Conservation (phyloP, 768 basidiomycete genomes). For the Boletus rubroflammeus region DNA sequence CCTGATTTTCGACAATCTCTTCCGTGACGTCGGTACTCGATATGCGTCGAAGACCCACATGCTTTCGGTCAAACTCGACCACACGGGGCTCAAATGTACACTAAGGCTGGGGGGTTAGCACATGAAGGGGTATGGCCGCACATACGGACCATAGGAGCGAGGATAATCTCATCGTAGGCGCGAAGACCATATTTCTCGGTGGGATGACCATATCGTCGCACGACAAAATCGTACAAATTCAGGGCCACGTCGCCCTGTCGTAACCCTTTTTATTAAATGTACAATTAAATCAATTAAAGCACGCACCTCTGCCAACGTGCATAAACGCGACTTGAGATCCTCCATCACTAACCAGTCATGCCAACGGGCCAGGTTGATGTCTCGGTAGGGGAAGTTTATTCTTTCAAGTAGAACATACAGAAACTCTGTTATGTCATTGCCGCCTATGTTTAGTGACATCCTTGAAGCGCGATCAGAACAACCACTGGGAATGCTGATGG, state of each 20-base stretch:
- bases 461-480: conserved; percentile 34
- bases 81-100: conserved; percentile 91
- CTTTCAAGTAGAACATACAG: conserved; percentile 73
- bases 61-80: conserved; percentile 83
- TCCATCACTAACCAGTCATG: conserved; percentile 94
- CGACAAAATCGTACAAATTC: conserved; percentile 87
- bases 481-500: background rate
- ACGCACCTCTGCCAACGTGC: conserved; percentile 83
- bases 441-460: conserved; percentile 82
- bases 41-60: conserved; percentile 44
- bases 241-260: conserved; percentile 81
- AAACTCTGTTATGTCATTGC: conserved; percentile 93
- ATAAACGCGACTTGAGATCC: conserved; percentile 80
- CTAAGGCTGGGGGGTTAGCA: conserved; percentile 38
- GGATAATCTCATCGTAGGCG: conserved; percentile 92
- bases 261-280: conserved; percentile 4
- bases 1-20: conserved; percentile 60
- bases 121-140: background rate
- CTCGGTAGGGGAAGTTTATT: conserved; percentile 85
- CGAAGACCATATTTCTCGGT: conserved; percentile 88
- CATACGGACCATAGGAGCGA: conserved; percentile 82
- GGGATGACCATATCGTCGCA: conserved; percentile 67
- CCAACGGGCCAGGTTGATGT: conserved; percentile 67
- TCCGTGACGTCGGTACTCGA: conserved; percentile 65
- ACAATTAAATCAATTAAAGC: conserved; percentile 1